phyloP scores from a whole-genome alignment of 2,329 filamentous ascomycete species.

The Penicillium verrucosum region DNA sequence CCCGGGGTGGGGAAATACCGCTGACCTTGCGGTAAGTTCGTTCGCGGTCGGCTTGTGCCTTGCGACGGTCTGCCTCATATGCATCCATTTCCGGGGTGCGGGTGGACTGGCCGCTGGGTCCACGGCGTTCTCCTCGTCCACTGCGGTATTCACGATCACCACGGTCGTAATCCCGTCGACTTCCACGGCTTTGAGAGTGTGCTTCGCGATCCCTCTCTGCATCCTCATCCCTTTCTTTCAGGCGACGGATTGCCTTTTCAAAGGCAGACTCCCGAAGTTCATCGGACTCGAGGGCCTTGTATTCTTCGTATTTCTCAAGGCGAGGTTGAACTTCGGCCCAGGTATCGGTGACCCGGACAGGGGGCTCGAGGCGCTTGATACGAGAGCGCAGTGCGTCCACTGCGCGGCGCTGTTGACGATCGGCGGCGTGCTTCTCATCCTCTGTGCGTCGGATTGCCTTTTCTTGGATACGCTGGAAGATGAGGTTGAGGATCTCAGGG shows the following conservation, averaged over 20 bases:
- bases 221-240: conserved; percentile 90
- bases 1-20: conserved; percentile 51
- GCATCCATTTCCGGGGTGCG: conserved; percentile 89
- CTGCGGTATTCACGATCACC: conserved; percentile 59
- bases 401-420: conserved; percentile 80
- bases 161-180: conserved; percentile 51
- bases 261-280: conserved; percentile 80
- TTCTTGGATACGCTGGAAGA: conserved; percentile 84
- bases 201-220: conserved; percentile 59
- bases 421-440: conserved; percentile 75
- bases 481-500: conserved; percentile 70
- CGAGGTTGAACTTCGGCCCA: conserved; percentile 84
- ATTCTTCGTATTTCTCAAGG: conserved; percentile 79
- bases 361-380: conserved; percentile 87
- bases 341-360: conserved; percentile 71
- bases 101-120: conserved; percentile 59
- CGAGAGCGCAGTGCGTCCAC: conserved; percentile 79
- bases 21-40: conserved; percentile 86
- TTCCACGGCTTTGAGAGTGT: conserved; percentile 44
- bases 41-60: conserved; percentile 90
- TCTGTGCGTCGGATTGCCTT: conserved; percentile 79
- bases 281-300: conserved; percentile 75
- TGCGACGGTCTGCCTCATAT: conserved; percentile 92
- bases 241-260: conserved; percentile 83
- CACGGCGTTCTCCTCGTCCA: conserved; percentile 39